Conservation (phyloP, 2,329 filamentous ascomycete species). For the Leptographium procerum region DNA sequence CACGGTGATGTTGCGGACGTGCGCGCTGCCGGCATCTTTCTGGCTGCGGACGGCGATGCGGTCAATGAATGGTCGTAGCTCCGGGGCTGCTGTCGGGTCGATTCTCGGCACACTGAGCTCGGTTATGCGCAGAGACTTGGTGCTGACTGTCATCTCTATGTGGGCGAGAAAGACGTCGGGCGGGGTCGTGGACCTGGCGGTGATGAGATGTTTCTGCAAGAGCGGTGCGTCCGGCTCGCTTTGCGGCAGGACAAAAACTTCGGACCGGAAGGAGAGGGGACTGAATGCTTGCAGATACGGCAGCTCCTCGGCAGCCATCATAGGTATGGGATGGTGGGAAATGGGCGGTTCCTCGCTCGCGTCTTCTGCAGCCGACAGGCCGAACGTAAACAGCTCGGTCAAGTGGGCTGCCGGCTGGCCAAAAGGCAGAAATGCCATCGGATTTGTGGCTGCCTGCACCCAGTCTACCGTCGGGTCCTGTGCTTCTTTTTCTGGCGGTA, state of each 20-base stretch:
- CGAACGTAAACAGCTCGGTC: slow-evolving; percentile 13
- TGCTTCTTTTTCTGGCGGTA: slow-evolving; percentile 21
- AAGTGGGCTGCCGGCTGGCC: slow-evolving; percentile 22
- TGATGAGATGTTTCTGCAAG: slow-evolving; percentile 45
- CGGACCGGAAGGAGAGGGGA: slow-evolving; percentile 50
- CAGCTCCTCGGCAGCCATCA: slow-evolving; percentile 53
- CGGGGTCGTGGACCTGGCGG: slow-evolving; percentile 31
- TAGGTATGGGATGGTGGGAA: slow-evolving; percentile 53
- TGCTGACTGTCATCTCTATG: slow-evolving; percentile 47
- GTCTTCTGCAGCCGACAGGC: slow-evolving; percentile 17
- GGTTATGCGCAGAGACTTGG: slow-evolving; percentile 37
- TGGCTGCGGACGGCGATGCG: slow-evolving; percentile 22
- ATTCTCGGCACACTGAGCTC: slow-evolving; percentile 42
- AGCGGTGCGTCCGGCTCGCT: slow-evolving; percentile 14
- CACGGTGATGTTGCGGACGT: slow-evolving; percentile 46
- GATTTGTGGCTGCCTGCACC: slow-evolving; percentile 38
- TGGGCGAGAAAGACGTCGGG: slow-evolving; percentile 46
- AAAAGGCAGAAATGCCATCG: slow-evolving; percentile 41
- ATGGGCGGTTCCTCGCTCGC: slow-evolving; percentile 26
- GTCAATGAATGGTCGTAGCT: slow-evolving; percentile 44
- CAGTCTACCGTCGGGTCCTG: slow-evolving; percentile 26
- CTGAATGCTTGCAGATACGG: slow-evolving; percentile 63
- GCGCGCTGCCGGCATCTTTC: slow-evolving; percentile 27
- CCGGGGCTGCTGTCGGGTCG: slow-evolving; percentile 43
- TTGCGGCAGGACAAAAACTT: slow-evolving; percentile 32